Percentiles rank a stretch among this genome's conserved stretches.
phyloP scores from a whole-genome alignment of 768 basidiomycete genomes.

The Kwoniella mangroviensis region DNA sequence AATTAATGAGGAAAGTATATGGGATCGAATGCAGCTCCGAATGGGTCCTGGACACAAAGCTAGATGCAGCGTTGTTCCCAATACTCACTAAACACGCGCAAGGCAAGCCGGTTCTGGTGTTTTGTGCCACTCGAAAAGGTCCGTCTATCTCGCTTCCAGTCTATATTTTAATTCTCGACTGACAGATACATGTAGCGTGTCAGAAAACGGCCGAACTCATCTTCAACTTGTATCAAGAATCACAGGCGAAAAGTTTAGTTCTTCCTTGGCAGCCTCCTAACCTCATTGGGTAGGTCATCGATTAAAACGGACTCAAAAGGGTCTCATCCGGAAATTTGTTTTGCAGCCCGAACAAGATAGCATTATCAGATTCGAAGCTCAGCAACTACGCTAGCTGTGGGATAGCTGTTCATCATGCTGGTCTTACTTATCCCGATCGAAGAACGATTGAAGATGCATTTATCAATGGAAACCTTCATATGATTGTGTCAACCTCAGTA shows the following conservation, averaged over 20 bases:
- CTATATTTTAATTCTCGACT: neutral
- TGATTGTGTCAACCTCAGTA: conserved; percentile 84
- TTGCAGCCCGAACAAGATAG: neutral
- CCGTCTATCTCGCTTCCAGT: conserved; percentile 4
- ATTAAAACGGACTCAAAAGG: too few species aligned
- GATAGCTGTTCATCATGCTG: conserved; percentile 91
- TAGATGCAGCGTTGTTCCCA: conserved; percentile 75
- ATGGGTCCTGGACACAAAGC: conserved; percentile 71
- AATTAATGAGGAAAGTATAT: conserved; percentile 72
- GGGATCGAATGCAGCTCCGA: conserved; percentile 74
- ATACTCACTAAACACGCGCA: conserved; percentile 73
- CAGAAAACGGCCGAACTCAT: conserved; percentile 72
- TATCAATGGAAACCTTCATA: conserved; percentile 66
- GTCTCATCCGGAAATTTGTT: too few species aligned
- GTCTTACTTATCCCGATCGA: conserved; percentile 75
- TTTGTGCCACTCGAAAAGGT: conserved; percentile 89
- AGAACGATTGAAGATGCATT: conserved; percentile 75
- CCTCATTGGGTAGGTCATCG: too few species aligned
- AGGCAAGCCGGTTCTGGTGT: conserved; percentile 84
- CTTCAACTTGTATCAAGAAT: conserved; percentile 71
- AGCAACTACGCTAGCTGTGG: conserved; percentile 72
- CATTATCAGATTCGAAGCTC: conserved; percentile 58
- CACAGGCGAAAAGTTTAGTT: conserved; percentile 58
- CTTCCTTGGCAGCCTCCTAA: conserved; percentile 25
- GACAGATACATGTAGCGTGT: conserved; percentile 21